Percentiles rank a stretch among this genome's conserved stretches.
phyloP scores from a whole-genome alignment of 805 yeast genomes.

The Wickerhamomyces sydowiorum region DNA sequence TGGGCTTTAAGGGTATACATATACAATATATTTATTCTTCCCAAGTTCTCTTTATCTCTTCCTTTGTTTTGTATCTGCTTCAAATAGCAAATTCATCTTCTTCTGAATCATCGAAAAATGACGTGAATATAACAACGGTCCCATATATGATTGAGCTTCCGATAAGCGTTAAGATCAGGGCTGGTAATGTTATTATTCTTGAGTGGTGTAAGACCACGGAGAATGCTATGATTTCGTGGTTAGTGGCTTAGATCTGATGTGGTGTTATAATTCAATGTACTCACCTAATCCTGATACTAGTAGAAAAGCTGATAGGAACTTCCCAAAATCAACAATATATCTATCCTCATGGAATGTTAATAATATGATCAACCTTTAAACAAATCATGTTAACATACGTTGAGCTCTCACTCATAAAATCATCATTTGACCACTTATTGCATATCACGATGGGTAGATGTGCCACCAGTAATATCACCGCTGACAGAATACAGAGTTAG shows the following conservation, averaged over 20 bases:
- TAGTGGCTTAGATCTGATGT: too few species aligned
- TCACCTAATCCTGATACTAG: slow-evolving; percentile 49
- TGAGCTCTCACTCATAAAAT: slow-evolving; percentile 44
- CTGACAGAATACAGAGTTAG: slow-evolving; percentile 26
- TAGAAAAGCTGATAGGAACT: slow-evolving; percentile 60
- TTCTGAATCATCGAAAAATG: slow-evolving; percentile 51
- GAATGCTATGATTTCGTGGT: slow-evolving; percentile 35
- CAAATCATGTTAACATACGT: slow-evolving; percentile 22
- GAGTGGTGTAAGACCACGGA: slow-evolving; percentile 65
- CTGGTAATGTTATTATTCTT: slow-evolving; percentile 49
- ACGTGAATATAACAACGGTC: slow-evolving; percentile 65
- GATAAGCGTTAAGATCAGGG: slow-evolving; percentile 52
- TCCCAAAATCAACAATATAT: slow-evolving; percentile 59
- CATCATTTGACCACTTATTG: slow-evolving; percentile 40
- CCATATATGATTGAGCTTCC: slow-evolving; percentile 71
- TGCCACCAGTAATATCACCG: slow-evolving; percentile 44
- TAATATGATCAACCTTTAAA: slow-evolving; percentile 4
- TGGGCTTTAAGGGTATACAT: too few species aligned
- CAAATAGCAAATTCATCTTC: slow-evolving; percentile 26
- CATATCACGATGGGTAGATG: slow-evolving; percentile 54
- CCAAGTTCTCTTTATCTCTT: background rate
- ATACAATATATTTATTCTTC: background rate
- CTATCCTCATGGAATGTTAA: slow-evolving; percentile 11
- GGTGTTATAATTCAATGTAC: background rate
- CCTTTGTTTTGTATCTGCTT: slow-evolving; percentile 4